These are phyloP conservation scores for Cordyceps fumosorosea DNA, from an alignment of 2,329 filamentous ascomycete species.

Conservation along the genomic window DNA sequence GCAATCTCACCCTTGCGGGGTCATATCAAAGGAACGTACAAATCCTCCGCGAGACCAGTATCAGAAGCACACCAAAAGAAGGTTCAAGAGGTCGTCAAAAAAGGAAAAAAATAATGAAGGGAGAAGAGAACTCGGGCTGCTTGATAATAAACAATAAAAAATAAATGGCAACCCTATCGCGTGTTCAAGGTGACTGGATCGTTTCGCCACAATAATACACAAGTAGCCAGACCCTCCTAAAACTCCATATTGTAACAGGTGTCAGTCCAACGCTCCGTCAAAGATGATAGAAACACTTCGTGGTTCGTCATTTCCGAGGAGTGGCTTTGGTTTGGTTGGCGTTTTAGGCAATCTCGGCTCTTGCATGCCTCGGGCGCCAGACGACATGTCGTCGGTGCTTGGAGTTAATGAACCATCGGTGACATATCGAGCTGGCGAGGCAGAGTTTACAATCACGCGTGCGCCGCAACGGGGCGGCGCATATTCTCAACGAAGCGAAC, in stretches of 20 bases:
- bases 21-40: constrained; percentile 1
- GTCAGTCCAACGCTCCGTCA: constrained; percentile 1
- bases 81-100: background rate
- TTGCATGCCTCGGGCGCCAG: constrained; percentile 7
- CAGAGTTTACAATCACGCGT: constrained; percentile 26
- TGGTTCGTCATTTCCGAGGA: background rate
- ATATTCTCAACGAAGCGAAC: constrained; percentile 37
- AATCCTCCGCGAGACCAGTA: background rate
- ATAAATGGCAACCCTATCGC: constrained; percentile 5
- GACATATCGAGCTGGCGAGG: background rate
- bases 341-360: constrained; percentile 2
- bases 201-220: constrained; percentile 12
- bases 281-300: background rate
- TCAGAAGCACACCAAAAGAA: background rate
- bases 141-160: constrained; percentile 7
- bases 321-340: background rate
- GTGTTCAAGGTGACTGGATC: constrained; percentile 1
- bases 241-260: constrained; percentile 1
- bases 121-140: constrained; percentile 1
- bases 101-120: background rate
- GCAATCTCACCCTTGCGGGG: background rate
- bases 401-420: background rate
- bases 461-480: constrained; percentile 30
- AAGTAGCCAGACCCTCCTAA: constrained; percentile 8
- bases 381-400: background rate